Evolutionary conservation across 1,139 yeast genomes (phyloP).

Genomic region (Candida pseudoviswanathii): DNA sequence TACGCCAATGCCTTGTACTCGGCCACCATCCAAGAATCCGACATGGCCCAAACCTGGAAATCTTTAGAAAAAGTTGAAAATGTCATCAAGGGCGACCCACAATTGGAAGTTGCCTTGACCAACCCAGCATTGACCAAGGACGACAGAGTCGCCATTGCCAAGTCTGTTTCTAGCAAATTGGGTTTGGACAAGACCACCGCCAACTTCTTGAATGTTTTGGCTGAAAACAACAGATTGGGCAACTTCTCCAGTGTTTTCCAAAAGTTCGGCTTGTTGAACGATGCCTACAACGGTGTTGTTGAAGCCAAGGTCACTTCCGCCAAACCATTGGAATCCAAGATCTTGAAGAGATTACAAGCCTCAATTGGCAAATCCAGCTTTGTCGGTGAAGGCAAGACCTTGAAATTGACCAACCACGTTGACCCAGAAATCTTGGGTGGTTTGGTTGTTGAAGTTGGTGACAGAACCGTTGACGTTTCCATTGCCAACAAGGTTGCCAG

Average conservation of each 20-base stretch:
- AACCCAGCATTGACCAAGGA: conserved; percentile 84
- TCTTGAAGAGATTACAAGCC: conserved; percentile 75
- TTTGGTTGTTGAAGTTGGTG: conserved; percentile 93
- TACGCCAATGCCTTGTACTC: conserved; percentile 94
- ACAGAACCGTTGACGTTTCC: conserved; percentile 93
- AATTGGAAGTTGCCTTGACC: conserved; percentile 60
- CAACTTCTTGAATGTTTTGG: conserved; percentile 82
- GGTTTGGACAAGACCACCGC: conserved; percentile 73
- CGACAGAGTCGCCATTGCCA: conserved; percentile 75
- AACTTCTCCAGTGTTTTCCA: conserved; percentile 65
- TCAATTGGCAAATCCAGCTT: conserved; percentile 77
- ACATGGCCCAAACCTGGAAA: conserved; percentile 70
- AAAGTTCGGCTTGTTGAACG: conserved; percentile 77
- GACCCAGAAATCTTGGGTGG: conserved; percentile 96
- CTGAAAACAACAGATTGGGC: conserved; percentile 92
- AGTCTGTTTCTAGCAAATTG: conserved; percentile 55
- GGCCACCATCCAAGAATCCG: conserved; percentile 84
- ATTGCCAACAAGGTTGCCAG: conserved; percentile 81
- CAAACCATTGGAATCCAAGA: conserved; percentile 79
- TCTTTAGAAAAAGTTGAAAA: conserved; percentile 63
- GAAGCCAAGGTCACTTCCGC: conserved; percentile 95
- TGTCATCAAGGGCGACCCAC: conserved; percentile 62
- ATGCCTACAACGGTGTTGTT: conserved; percentile 88
- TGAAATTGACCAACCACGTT: conserved; percentile 79
- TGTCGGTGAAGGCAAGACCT: conserved; percentile 85